Evolutionary conservation across 305 asterid genomes (phyloP), one percentile per base, ranked within the genome.

Genomic region (Fraxinus ornus): DNA sequence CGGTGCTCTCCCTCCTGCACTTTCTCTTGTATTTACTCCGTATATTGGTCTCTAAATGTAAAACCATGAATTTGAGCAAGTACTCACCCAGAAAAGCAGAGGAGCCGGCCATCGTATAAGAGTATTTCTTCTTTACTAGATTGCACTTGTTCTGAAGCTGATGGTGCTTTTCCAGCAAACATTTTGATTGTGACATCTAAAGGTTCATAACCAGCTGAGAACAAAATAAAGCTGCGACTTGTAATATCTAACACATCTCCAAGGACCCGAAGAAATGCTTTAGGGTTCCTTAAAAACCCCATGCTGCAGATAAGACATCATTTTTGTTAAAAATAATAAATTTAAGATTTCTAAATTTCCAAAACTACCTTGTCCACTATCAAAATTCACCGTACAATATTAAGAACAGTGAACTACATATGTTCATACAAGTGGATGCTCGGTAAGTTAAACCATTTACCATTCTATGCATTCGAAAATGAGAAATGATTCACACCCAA

Each of bases 31-130:
- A 24, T 10, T 64, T 24, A 64, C n/a, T 66, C 74, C 74, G 28
- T 13, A 3, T 24, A 66, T 24, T 66, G 73, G 6, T 24, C 73
- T 8, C 30, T 4, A 26, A 66, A 19, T 26, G 74, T 66, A 4
- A 32, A 66, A 12, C 36, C 35, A 66, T 26, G 36, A 66, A n/a
- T 49, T 81, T 66, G 44, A 83, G 36, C 70, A 83, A 70, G 62
- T 73, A 85, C 94, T 86, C 78, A 94, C 98, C 99, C 98, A 9
- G 96, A 89, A 87, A 89, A 94, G 90, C 95, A 95, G 84, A 93
- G 89, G 78, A 95, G 91, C 33, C 90, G 86, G 68, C 89, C 93
- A 49, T 84, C 90, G 78, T 92, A 94, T 79, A 94, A 88, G 87
- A 84, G 87, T 84, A 86, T 88, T 86, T 89, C 95, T 73, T 84